phyloP scores from a whole-genome alignment of 2,329 filamentous ascomycete genomes.

The Pseudogymnoascus verrucosus region DNA sequence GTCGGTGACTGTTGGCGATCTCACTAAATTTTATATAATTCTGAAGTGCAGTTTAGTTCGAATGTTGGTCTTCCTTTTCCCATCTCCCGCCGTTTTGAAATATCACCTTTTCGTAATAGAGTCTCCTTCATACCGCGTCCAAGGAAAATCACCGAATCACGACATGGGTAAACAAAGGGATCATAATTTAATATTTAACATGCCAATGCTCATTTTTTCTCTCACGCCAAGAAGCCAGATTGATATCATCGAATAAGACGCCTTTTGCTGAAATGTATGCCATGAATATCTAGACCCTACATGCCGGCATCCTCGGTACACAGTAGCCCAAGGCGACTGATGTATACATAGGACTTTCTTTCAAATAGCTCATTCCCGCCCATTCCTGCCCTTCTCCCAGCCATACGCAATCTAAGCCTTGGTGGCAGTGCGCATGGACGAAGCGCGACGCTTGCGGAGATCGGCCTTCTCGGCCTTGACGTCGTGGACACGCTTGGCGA shows the following conservation, averaged over 20 bases:
- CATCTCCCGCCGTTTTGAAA: no score
- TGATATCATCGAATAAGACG: conserved; percentile 7
- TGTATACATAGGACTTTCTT: conserved; percentile 6
- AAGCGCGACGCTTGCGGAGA: conserved; percentile 92
- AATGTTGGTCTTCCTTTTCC: no score
- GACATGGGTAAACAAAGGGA: not conserved
- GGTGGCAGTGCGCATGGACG: conserved; percentile 65
- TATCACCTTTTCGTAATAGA: no score
- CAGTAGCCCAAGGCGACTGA: not conserved
- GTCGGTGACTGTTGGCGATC: no score
- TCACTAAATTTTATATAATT: no score
- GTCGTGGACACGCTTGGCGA: conserved; percentile 95
- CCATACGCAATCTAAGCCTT: conserved; percentile 28
- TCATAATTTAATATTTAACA: conserved; percentile 9
- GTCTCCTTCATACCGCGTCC: no score
- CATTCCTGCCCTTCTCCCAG: conserved; percentile 32
- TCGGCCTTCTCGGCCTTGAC: conserved; percentile 91
- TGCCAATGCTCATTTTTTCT: conserved; percentile 7
- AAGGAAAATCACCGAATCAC: not conserved
- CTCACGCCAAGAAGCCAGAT: conserved; percentile 4
- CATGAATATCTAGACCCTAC: conserved; percentile 10
- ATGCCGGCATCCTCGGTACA: conserved; percentile 2
- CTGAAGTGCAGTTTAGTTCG: no score
- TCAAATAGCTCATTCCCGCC: conserved; percentile 39
- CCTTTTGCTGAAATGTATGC: conserved; percentile 9